These are phyloP conservation scores for Dendrocalamus latiflorus DNA, from an alignment of 202 grass and related monocot genomes.

Conservation along the genomic window DNA sequence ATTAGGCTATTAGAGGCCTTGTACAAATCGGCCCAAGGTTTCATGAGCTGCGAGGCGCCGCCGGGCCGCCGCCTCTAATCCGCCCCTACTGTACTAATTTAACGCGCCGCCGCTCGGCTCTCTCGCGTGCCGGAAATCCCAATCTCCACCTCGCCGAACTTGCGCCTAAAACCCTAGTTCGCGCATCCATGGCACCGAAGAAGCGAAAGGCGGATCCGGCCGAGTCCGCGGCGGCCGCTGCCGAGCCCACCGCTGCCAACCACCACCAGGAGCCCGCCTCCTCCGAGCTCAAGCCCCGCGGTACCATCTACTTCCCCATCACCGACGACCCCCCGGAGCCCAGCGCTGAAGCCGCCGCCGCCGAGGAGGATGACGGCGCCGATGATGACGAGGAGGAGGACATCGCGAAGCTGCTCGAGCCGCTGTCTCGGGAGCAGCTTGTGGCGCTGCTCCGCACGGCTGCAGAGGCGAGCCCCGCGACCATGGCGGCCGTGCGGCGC, in stretches of 20 bases:
- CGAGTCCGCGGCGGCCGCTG: slow-evolving; percentile 11
- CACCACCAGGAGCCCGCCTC: slow-evolving; percentile 32
- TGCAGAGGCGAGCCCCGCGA: slow-evolving; percentile 40
- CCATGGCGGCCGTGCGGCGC: slow-evolving; percentile 67
- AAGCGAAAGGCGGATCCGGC: slow-evolving; percentile 78
- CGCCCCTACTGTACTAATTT: not conserved
- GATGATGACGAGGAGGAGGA: slow-evolving; percentile 50
- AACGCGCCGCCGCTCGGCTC: not conserved
- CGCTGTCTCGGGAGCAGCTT: slow-evolving; percentile 77
- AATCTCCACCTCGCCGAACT: not conserved
- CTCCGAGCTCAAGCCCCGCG: slow-evolving; percentile 44
- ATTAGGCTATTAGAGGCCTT: not conserved
- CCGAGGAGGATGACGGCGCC: slow-evolving; percentile 8
- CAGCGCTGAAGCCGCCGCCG: slow-evolving; percentile 9
- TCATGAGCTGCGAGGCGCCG: not conserved
- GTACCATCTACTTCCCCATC: slow-evolving; percentile 69
- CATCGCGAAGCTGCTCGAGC: slow-evolving; percentile 66
- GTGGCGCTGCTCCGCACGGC: slow-evolving; percentile 70
- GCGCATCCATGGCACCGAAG: slow-evolving; percentile 58
- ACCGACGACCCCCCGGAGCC: slow-evolving; percentile 46
- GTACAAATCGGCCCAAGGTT: not conserved
- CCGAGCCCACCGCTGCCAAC: slow-evolving; percentile 12
- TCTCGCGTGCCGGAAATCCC: slow-evolving; percentile 1
- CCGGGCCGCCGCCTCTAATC: not conserved
- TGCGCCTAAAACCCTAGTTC: slow-evolving; percentile 60